Percentiles rank a stretch among this genome's conserved stretches.
These are phyloP conservation scores for Irpex rosettiformis DNA, from an alignment of 1,284 basidiomycete species.

Conservation along the genomic window DNA sequence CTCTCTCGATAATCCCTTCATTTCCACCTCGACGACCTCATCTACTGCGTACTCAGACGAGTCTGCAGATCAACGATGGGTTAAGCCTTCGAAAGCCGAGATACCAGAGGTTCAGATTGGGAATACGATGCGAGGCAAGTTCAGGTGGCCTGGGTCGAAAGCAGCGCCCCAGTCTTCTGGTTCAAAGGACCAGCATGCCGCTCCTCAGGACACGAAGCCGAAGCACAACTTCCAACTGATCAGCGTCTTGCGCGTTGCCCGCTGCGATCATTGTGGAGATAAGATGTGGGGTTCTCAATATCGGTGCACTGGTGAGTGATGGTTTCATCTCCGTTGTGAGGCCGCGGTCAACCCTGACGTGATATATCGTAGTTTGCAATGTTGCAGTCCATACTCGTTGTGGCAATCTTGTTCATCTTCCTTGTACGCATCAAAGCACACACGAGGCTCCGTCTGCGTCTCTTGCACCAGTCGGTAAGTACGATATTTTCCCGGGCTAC, in stretches of 20 bases:
- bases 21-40: constrained; percentile 18
- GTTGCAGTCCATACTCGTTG: constrained; percentile 76
- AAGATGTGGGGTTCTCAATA: constrained; percentile 98
- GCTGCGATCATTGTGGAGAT: constrained; percentile 94
- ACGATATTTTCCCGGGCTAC: no score
- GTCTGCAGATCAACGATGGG: constrained; percentile 25
- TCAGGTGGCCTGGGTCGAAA: constrained; percentile 59
- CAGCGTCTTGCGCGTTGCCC: constrained; percentile 83
- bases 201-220: constrained; percentile 27
- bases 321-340: constrained; percentile 6
- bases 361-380: constrained; percentile 49
- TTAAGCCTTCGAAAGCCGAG: constrained; percentile 30
- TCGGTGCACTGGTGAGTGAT: constrained; percentile 75
- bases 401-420: constrained; percentile 51
- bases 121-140: constrained; percentile 41
- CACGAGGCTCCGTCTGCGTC: constrained; percentile 14
- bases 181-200: constrained; percentile 23
- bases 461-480: neutral
- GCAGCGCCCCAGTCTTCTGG: constrained; percentile 12
- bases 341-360: neutral
- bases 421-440: constrained; percentile 58
- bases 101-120: constrained; percentile 35
- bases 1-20: constrained; percentile 29
- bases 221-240: constrained; percentile 89
- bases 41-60: constrained; percentile 29